Evolutionary conservation across 441 rosid genomes (phyloP), one percentile per base, ranked within the genome.

Genomic region (Lagerstroemia fauriei): DNA sequence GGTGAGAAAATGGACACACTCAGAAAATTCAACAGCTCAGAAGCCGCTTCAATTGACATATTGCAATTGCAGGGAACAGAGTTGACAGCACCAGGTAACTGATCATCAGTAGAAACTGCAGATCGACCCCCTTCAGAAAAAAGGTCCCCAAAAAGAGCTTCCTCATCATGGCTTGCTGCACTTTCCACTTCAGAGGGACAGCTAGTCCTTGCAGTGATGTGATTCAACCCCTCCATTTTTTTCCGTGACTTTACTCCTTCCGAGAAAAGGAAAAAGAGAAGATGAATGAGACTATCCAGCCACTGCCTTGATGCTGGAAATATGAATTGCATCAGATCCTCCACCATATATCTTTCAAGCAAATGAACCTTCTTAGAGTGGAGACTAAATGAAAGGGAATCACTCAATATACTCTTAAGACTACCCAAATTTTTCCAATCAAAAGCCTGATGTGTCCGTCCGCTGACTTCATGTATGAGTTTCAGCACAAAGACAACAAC

Each of bases 91-190:
- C 78, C 93, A 29, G 92, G 84, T 70, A 93, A 89, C 84, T 92
- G 99, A 80, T 97, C 99, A 89, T 97, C 99, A n/a, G 87, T 63
- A 68, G 98, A 91, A 81, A 98, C 95, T 71, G 91, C 85, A 9
- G 95, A 91, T 69, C 99, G 94, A 84, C 93, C 78, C 76, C 93
- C 93, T 89, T 97, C 99, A 81, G 92, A 93, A 90, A 97, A 97
- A 84, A 97, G 97, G 85, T 96, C 95, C 24, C 99, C 99, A 84
- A 97, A 97, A 84, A 97, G 93, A 59, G 98, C 98, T 83, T 97
- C 99, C 83, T 97, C 99, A 59, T 97, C 99, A 89, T 93, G 99
- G 84, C 94, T 93, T 87, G 89, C 89, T 59, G 92, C 86, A 87
- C 86, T 94, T 83, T 96, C 99, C 82, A 87, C 87, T 86, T 97